Percentiles rank a stretch among this genome's conserved stretches.
Evolutionary conservation across 371 early-diverging fungal genomes (phyloP).

Genomic region (Chytridiales sp.): DNA sequence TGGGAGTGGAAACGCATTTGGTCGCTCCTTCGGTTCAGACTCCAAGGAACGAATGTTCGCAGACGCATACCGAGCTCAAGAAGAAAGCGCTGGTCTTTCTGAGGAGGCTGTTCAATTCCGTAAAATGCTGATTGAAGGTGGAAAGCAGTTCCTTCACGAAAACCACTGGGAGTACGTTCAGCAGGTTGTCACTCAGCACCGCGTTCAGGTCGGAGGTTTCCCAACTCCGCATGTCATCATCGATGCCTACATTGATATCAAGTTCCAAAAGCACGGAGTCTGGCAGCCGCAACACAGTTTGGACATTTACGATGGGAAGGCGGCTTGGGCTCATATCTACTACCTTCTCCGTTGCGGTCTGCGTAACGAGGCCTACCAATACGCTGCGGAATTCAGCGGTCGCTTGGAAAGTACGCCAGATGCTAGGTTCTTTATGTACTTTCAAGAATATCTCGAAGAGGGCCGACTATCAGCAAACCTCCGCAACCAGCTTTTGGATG

Average conservation of each 20-base stretch:
- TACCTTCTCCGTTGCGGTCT: slow-evolving; percentile 75
- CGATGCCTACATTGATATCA: slow-evolving; percentile 64
- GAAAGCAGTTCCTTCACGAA: slow-evolving; percentile 30
- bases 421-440: slow-evolving; percentile 16
- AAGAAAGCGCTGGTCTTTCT: slow-evolving; percentile 11
- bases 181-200: slow-evolving; percentile 51
- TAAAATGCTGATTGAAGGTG: slow-evolving; percentile 42
- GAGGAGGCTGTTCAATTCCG: slow-evolving; percentile 35
- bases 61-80: slow-evolving; percentile 29
- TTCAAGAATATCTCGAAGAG: slow-evolving; percentile 46
- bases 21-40: not conserved
- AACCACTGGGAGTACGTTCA: slow-evolving; percentile 55
- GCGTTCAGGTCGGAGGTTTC: slow-evolving; percentile 39
- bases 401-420: slow-evolving; percentile 5
- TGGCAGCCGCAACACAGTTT: slow-evolving; percentile 51
- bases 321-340: slow-evolving; percentile 84
- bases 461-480: slow-evolving; percentile 34
- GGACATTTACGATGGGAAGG: slow-evolving; percentile 54
- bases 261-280: slow-evolving; percentile 51
- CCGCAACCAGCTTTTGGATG: slow-evolving; percentile 52
- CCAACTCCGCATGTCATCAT: slow-evolving; percentile 58
- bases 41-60: slow-evolving; percentile 47
- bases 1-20: not conserved
- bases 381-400: slow-evolving; percentile 24
- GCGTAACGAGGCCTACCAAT: slow-evolving; percentile 61